A percentile compares a stretch with the other conserved stretches of the same genome.
These are phyloP conservation scores for Pulveroboletus sp. DNA, from an alignment of 768 basidiomycete species.

Conservation along the genomic window DNA sequence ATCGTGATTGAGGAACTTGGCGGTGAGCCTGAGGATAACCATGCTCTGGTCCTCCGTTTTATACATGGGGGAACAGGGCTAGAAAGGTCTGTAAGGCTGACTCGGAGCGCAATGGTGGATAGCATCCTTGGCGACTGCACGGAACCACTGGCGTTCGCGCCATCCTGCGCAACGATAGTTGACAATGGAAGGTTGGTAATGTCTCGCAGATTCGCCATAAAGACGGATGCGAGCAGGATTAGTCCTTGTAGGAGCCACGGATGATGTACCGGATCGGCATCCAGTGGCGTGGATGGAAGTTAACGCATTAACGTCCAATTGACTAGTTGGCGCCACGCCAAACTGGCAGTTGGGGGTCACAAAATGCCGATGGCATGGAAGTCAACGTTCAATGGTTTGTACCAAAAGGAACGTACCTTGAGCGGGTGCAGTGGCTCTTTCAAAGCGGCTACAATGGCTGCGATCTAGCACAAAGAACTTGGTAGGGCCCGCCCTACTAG, in stretches of 20 bases:
- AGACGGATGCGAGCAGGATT: background rate
- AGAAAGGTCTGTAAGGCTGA: background rate
- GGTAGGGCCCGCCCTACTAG: too few relatives aligned
- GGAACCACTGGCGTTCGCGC: conserved; percentile 6
- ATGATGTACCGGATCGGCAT: background rate
- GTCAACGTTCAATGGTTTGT: background rate
- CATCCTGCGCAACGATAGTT: conserved; percentile 17
- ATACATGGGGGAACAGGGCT: background rate
- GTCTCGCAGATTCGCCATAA: background rate
- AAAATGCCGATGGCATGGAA: background rate
- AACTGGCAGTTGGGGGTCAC: background rate
- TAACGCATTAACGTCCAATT: background rate
- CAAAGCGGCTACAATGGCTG: too few relatives aligned
- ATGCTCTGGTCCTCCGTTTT: conserved; percentile 1
- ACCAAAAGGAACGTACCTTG: background rate
- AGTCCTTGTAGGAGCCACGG: conserved; percentile 10
- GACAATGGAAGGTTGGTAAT: conserved; percentile 6
- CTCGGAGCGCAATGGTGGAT: background rate
- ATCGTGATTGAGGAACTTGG: conserved; percentile 20
- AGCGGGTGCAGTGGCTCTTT: too few relatives aligned
- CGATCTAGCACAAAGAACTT: too few relatives aligned
- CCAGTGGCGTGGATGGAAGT: background rate
- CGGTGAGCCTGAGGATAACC: conserved; percentile 13
- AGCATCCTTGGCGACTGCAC: background rate
- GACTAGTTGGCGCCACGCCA: conserved; percentile 6